phyloP scores from a whole-genome alignment of 2,329 filamentous ascomycete genomes.

The Exophiala oligosperma region DNA sequence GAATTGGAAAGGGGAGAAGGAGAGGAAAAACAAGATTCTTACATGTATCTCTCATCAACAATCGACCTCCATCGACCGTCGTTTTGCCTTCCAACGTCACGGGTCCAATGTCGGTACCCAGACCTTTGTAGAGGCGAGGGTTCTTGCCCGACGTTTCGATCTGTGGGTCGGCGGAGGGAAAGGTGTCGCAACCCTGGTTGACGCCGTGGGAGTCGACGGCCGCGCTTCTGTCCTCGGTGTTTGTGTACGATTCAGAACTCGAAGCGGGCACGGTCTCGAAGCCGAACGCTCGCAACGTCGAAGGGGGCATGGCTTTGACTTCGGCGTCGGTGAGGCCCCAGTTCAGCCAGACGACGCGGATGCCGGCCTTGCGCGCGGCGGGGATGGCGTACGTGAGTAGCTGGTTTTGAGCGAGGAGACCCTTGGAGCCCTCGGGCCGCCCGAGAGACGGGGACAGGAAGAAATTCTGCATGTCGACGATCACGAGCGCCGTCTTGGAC shows the following conservation, averaged over 20 bases:
- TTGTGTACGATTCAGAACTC: slow-evolving; percentile 19
- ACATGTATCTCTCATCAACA: slow-evolving; percentile 55
- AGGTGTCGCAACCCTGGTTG: slow-evolving; percentile 25
- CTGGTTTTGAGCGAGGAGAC: slow-evolving; percentile 43
- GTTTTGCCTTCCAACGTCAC: slow-evolving; percentile 33
- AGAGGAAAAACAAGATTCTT: no score
- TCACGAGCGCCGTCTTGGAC: slow-evolving; percentile 47
- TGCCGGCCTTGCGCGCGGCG: slow-evolving; percentile 51
- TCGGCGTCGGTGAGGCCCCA: slow-evolving; percentile 60
- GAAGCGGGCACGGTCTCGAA: slow-evolving; percentile 35
- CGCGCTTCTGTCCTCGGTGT: slow-evolving; percentile 18
- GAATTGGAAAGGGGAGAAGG: no score
- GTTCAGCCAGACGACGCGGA: slow-evolving; percentile 56
- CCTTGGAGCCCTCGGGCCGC: slow-evolving; percentile 42
- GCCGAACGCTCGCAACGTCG: slow-evolving; percentile 51
- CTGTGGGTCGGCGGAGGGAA: slow-evolving; percentile 8
- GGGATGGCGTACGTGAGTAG: slow-evolving; percentile 48
- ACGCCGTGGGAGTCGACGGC: slow-evolving; percentile 30
- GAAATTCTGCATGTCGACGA: slow-evolving; percentile 58
- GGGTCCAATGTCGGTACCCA: slow-evolving; percentile 51
- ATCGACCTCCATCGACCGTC: slow-evolving; percentile 32
- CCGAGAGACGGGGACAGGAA: slow-evolving; percentile 48
- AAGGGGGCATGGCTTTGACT: slow-evolving; percentile 51
- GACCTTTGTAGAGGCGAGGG: slow-evolving; percentile 37
- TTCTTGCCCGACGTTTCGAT: slow-evolving; percentile 29